phyloP scores from a whole-genome alignment of 805 yeast genomes.

The Ogataea polymorpha region DNA sequence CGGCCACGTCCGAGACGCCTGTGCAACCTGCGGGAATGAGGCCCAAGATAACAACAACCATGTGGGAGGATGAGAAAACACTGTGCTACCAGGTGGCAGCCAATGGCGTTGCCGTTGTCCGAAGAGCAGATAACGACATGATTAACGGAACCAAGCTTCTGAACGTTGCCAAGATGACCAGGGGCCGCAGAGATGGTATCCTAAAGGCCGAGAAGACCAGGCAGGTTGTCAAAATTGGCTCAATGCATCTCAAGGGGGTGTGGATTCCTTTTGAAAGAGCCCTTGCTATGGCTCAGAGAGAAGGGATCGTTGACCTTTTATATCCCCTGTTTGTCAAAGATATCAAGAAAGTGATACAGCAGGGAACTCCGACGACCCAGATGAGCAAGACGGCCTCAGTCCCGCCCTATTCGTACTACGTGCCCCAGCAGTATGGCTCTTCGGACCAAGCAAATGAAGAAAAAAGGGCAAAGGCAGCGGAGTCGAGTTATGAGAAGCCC shows the following conservation, averaged over 20 bases:
- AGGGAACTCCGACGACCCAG: slow-evolving; percentile 34
- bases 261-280: slow-evolving; percentile 78
- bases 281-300: slow-evolving; percentile 64
- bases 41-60: slow-evolving; percentile 60
- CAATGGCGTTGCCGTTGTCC: slow-evolving; percentile 61
- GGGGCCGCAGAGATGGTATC: slow-evolving; percentile 72
- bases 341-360: slow-evolving; percentile 46
- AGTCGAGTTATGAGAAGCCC: neutral
- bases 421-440: slow-evolving; percentile 8
- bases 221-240: slow-evolving; percentile 71
- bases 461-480: slow-evolving; percentile 1
- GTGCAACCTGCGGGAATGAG: slow-evolving; percentile 27
- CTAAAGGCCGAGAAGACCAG: slow-evolving; percentile 63
- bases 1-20: slow-evolving; percentile 6
- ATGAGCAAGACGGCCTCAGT: slow-evolving; percentile 17
- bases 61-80: slow-evolving; percentile 76
- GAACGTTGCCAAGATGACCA: slow-evolving; percentile 70
- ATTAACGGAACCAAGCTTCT: slow-evolving; percentile 68
- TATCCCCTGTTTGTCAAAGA: slow-evolving; percentile 65
- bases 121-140: slow-evolving; percentile 71
- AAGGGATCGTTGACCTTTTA: slow-evolving; percentile 55
- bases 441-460: slow-evolving; percentile 4
- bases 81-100: slow-evolving; percentile 72
- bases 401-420: slow-evolving; percentile 14
- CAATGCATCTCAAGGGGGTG: slow-evolving; percentile 71